Percentiles rank a stretch among this genome's conserved stretches.
Conservation (phyloP, 129 eudicot genomes). For the Artemisia argyi region DNA sequence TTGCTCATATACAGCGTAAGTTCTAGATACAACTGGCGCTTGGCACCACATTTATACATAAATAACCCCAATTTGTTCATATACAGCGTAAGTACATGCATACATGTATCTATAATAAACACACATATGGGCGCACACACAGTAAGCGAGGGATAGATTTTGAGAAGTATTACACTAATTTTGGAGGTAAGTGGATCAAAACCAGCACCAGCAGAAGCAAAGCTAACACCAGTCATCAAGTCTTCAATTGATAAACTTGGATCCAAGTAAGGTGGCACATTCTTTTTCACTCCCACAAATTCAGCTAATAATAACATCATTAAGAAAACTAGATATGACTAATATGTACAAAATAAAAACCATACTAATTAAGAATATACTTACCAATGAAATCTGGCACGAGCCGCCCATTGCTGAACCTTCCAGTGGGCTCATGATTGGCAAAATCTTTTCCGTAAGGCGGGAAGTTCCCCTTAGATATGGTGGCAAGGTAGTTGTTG, state of each 20-base stretch:
- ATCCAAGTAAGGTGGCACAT: constrained; percentile 42
- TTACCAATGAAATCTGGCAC: constrained; percentile 56
- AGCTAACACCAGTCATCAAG: constrained; percentile 36
- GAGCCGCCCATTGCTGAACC: constrained; percentile 70
- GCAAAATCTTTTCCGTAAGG: constrained; percentile 74
- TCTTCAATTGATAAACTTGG: constrained; percentile 35
- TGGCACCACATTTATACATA: no score
- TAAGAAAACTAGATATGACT: background rate
- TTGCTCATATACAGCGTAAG: no score
- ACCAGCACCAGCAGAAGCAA: constrained; percentile 48
- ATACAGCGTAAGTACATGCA: no score
- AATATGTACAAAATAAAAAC: background rate
- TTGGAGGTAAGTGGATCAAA: constrained; percentile 38
- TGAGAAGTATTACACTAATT: constrained; percentile 14
- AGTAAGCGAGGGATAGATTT: background rate
- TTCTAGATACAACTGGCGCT: no score
- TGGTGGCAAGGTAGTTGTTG: constrained; percentile 54
- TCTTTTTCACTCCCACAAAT: constrained; percentile 30
- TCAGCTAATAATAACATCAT: constrained; percentile 15
- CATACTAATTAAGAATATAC: background rate
- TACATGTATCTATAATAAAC: no score
- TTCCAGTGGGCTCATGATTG: constrained; percentile 64
- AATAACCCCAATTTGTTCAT: no score
- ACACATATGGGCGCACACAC: background rate
- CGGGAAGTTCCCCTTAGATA: constrained; percentile 50